Conservation (phyloP, 2,329 filamentous ascomycete genomes). For the Claviceps africana region DNA sequence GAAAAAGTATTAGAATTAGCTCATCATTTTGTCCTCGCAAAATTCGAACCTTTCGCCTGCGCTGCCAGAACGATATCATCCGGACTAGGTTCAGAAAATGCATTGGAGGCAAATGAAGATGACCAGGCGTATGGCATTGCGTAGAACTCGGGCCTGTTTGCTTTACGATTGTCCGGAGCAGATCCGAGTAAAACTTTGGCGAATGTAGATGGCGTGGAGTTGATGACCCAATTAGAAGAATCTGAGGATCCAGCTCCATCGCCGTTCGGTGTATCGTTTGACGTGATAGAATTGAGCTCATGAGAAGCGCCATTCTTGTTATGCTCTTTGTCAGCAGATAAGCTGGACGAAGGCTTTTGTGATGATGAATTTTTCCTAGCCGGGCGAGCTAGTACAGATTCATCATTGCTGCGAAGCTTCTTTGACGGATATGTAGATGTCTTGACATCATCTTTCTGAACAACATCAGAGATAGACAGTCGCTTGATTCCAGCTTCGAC, state of each 20-base stretch:
- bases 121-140: constrained; percentile 37
- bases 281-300: background rate
- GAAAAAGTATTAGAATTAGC: constrained; percentile 37
- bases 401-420: constrained; percentile 8
- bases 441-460: constrained; percentile 16
- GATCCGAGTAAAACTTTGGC: constrained; percentile 38
- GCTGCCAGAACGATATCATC: constrained; percentile 81
- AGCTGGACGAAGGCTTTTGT: background rate
- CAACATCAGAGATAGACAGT: constrained; percentile 17
- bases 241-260: background rate
- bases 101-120: constrained; percentile 37
- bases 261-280: background rate
- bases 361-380: background rate
- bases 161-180: constrained; percentile 16
- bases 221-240: constrained; percentile 8
- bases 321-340: background rate
- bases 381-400: background rate
- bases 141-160: constrained; percentile 19
- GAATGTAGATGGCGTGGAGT: constrained; percentile 38
- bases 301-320: no score
- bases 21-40: constrained; percentile 34
- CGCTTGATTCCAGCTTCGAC: constrained; percentile 16
- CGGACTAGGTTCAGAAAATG: constrained; percentile 76
- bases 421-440: constrained; percentile 10
- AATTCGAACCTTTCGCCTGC: constrained; percentile 74